Conservation (phyloP, 2,329 filamentous ascomycete genomes). For the Pseudogymnoascus sp. region DNA sequence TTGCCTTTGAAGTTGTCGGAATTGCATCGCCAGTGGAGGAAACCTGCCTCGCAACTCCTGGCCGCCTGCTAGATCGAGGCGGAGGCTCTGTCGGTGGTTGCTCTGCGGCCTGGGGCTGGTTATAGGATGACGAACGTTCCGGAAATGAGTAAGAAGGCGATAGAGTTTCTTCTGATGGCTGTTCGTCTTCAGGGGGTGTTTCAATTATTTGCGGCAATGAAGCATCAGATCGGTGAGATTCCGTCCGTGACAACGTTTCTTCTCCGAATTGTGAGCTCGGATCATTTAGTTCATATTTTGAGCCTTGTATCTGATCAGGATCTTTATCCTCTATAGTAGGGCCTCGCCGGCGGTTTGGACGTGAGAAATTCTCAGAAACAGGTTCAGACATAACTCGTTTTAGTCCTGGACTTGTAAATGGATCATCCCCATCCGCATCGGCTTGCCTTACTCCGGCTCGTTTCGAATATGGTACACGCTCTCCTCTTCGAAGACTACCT, state of each 20-base stretch:
- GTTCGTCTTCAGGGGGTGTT: constrained; percentile 47
- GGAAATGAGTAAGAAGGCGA: constrained; percentile 37
- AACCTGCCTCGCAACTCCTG: constrained; percentile 29
- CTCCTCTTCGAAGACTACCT: constrained; percentile 75
- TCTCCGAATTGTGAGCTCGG: neutral
- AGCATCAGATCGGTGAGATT: constrained; percentile 2
- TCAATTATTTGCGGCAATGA: constrained; percentile 56
- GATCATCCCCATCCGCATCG: constrained; percentile 52
- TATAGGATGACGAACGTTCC: constrained; percentile 50
- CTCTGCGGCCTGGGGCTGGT: constrained; percentile 13
- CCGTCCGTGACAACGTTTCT: neutral
- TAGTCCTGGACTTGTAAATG: constrained; percentile 43
- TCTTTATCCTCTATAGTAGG: constrained; percentile 1
- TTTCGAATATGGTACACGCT: constrained; percentile 68
- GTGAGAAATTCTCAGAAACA: constrained; percentile 54
- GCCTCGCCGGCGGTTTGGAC: constrained; percentile 36
- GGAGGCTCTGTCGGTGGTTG: constrained; percentile 39
- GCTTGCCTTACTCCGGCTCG: constrained; percentile 55
- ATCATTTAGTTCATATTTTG: neutral
- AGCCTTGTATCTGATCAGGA: neutral
- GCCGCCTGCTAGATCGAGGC: constrained; percentile 39
- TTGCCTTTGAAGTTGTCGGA: constrained; percentile 15
- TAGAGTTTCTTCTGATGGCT: constrained; percentile 22
- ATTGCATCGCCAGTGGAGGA: constrained; percentile 22
- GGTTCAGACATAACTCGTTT: constrained; percentile 61